These are phyloP conservation scores for Picocystis sp. DNA, from an alignment of 163 green algal genomes.

Conservation along the genomic window DNA sequence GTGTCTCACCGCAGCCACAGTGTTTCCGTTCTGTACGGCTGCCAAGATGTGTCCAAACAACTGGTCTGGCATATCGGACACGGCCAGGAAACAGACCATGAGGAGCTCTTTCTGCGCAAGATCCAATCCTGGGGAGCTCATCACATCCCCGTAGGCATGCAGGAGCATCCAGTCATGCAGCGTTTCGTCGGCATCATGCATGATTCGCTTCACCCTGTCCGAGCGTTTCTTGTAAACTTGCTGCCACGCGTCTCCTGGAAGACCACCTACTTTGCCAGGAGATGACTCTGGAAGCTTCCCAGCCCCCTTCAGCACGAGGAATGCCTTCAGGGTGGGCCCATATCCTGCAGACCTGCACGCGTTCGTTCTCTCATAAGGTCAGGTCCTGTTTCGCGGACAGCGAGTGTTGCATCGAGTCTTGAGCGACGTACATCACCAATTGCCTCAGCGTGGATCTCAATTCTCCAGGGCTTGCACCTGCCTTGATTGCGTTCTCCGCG, in stretches of 20 bases:
- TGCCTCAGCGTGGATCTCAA: conserved; percentile 30
- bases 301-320: background rate
- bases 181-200: conserved; percentile 32
- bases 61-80: conserved; percentile 43
- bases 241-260: conserved; percentile 41
- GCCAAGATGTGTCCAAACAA: conserved; percentile 39
- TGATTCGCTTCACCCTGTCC: conserved; percentile 24
- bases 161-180: conserved; percentile 37
- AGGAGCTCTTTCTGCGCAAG: conserved; percentile 40
- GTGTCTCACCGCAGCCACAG: no score
- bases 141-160: conserved; percentile 48
- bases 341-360: conserved; percentile 8
- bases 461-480: conserved; percentile 18
- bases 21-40: conserved; percentile 1
- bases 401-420: background rate
- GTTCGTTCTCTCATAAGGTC: conserved; percentile 1
- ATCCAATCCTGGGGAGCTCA: conserved; percentile 30
- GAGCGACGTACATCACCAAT: conserved; percentile 26
- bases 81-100: conserved; percentile 25
- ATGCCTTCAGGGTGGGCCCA: conserved; percentile 4
- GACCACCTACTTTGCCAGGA: conserved; percentile 31
- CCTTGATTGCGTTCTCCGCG: background rate
- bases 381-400: background rate
- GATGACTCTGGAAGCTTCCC: conserved; percentile 16
- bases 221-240: conserved; percentile 33